Percentiles rank a stretch among this genome's conserved stretches.
Evolutionary conservation across 345 rosid species (phyloP).

Genomic region (Rhodomyrtus tomentosa): DNA sequence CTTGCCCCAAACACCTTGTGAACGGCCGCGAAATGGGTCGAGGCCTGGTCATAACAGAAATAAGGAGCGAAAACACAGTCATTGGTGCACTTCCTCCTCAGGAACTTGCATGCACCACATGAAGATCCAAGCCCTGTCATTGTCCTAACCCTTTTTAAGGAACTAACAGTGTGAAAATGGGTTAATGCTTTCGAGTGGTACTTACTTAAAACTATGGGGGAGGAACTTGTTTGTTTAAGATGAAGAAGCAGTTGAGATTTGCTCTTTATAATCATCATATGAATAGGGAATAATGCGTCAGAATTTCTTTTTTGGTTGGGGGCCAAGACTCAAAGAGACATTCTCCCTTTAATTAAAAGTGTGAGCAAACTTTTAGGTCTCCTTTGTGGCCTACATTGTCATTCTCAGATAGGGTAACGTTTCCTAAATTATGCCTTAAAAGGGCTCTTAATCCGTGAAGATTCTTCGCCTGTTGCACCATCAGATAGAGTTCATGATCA

Average conservation of each 20-base stretch:
- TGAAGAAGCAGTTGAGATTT: constrained; percentile 12
- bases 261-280: constrained; percentile 26
- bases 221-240: constrained; percentile 8
- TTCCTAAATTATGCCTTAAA: constrained; percentile 23
- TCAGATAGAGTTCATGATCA: constrained; percentile 19
- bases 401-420: constrained; percentile 35
- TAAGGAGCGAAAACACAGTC: constrained; percentile 71
- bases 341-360: constrained; percentile 17
- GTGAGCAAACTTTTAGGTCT: constrained; percentile 40
- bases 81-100: constrained; percentile 57
- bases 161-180: constrained; percentile 6
- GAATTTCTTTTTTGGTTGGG: constrained; percentile 1
- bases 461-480: neutral
- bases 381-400: constrained; percentile 52
- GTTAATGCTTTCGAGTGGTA: constrained; percentile 4
- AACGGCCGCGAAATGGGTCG: constrained; percentile 58
- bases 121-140: constrained; percentile 72
- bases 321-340: constrained; percentile 16
- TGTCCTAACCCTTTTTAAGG: constrained; percentile 17
- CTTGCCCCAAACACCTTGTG: constrained; percentile 80
- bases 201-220: neutral
- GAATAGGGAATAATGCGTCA: neutral
- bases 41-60: constrained; percentile 57
- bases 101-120: constrained; percentile 81
- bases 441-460: constrained; percentile 9